A percentile compares a stretch with the other conserved stretches of the same genome.
Evolutionary conservation across 192 early-diverging fungal species (phyloP).

Genomic region (Coemansia sp.): DNA sequence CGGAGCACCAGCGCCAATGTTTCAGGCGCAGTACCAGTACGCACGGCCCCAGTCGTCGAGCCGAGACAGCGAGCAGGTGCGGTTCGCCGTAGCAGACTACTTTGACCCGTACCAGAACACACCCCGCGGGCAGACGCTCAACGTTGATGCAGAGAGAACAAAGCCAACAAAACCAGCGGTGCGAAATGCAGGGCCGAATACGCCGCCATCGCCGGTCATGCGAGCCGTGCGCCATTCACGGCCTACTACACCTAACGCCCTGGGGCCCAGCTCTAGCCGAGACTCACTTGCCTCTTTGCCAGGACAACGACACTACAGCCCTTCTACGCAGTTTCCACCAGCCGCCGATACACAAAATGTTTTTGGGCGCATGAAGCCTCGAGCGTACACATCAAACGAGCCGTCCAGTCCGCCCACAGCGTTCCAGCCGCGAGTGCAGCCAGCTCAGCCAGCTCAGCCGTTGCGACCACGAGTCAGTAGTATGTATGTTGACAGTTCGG

Average conservation of each 20-base stretch:
- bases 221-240: slow-evolving; percentile 46
- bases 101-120: slow-evolving; percentile 46
- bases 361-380: slow-evolving; percentile 27
- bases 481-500: slow-evolving; percentile 24
- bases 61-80: slow-evolving; percentile 9
- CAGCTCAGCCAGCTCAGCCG: background rate
- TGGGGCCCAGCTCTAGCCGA: slow-evolving; percentile 15
- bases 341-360: background rate
- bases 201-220: slow-evolving; percentile 51
- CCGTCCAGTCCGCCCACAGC: background rate
- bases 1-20: slow-evolving; percentile 14
- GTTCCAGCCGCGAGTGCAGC: background rate
- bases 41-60: slow-evolving; percentile 25
- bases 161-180: slow-evolving; percentile 8
- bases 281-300: slow-evolving; percentile 20
- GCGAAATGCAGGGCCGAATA: slow-evolving; percentile 5
- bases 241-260: slow-evolving; percentile 37
- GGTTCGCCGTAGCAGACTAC: slow-evolving; percentile 44
- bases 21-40: slow-evolving; percentile 45
- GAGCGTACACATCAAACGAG: slow-evolving; percentile 16
- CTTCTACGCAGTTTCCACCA: slow-evolving; percentile 11
- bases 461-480: slow-evolving; percentile 34
- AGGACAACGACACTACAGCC: background rate
- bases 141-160: slow-evolving; percentile 12
- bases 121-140: slow-evolving; percentile 37